Conservation (phyloP, 2,329 filamentous ascomycete species). For the Didymosphaeria variabile region DNA sequence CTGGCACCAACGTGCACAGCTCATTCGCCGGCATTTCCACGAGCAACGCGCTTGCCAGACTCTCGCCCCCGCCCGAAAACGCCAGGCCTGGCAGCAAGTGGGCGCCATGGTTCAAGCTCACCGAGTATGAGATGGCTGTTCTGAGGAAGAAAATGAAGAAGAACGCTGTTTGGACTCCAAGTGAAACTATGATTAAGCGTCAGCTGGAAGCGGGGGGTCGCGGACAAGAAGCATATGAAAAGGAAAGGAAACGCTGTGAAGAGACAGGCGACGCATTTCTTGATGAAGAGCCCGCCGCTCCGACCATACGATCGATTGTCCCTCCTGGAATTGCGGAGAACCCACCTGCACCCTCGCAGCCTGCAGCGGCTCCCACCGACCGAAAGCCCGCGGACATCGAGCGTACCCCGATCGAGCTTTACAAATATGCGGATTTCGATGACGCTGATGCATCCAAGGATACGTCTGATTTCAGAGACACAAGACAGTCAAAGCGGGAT, state of each 20-base stretch:
- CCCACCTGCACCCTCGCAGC: constrained; percentile 13
- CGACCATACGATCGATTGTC: background rate
- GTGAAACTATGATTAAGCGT: constrained; percentile 83
- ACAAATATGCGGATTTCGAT: constrained; percentile 52
- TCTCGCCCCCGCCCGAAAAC: constrained; percentile 68
- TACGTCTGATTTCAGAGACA: constrained; percentile 80
- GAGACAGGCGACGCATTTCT: constrained; percentile 73
- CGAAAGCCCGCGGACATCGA: background rate
- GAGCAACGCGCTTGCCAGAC: constrained; percentile 66
- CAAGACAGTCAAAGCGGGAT: constrained; percentile 81
- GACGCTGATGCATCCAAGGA: constrained; percentile 74
- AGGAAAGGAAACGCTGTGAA: constrained; percentile 65
- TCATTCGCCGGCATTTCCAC: constrained; percentile 66
- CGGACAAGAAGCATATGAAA: constrained; percentile 56
- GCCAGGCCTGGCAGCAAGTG: constrained; percentile 68
- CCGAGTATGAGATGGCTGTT: constrained; percentile 74
- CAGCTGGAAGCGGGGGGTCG: constrained; percentile 77
- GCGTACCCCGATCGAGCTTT: constrained; percentile 18
- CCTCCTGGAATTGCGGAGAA: background rate
- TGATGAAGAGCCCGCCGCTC: constrained; percentile 58
- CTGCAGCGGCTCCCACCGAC: background rate
- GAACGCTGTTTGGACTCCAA: constrained; percentile 85
- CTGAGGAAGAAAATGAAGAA: constrained; percentile 90
- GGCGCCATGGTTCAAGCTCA: constrained; percentile 70
- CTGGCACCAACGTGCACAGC: constrained; percentile 64